Evolutionary conservation across 306 rosid species (phyloP), one percentile per base, ranked within the genome.

Genomic region (Castanea sativa): DNA sequence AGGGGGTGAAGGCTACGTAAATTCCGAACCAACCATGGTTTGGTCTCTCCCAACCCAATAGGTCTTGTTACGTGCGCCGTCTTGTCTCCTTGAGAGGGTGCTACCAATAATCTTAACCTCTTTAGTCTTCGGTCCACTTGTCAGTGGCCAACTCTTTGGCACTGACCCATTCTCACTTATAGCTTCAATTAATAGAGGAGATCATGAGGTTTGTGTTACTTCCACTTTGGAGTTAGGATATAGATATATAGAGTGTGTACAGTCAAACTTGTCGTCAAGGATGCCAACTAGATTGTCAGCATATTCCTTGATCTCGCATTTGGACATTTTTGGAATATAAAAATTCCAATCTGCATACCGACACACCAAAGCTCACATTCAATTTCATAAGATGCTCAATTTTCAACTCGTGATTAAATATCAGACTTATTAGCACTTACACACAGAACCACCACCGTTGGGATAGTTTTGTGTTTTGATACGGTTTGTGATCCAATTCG

Each of bases 71-170:
- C 63, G 53, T 75, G 74, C 75, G 81, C 61, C 58, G 74, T 80
- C 79, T 85, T 78, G 86, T 88, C 89, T 76, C 84, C 85, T 69
- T n/a, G 30, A n/a, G 55, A 81, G 84, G 86, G 58, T 52, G 61
- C 63, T 53, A 1, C 73, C 65, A 5, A 41, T 41, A 41, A 8
- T 41, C 45, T 41, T 41, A 41, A 2, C 12, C 45, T 41, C 45
- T 41, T 41, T 41, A 2, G 12, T 52, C 70, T 57, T 20, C 64
- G 13, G 71, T 64, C 80, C 81, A 73, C n/a, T 55, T 6, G 23
- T 2, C 41, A 23, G 55, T 73, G 70, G 61, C 58, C 72, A 55
- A 25, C 52, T 1, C 20, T 56, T 79, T 68, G 23, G 57, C 70
- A 25, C 55, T 27, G 56, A 72, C 77, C 75, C 63, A 63, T 29